phyloP scores from a whole-genome alignment of 2,329 filamentous ascomycete species.

The Dichotomopilus funicola region DNA sequence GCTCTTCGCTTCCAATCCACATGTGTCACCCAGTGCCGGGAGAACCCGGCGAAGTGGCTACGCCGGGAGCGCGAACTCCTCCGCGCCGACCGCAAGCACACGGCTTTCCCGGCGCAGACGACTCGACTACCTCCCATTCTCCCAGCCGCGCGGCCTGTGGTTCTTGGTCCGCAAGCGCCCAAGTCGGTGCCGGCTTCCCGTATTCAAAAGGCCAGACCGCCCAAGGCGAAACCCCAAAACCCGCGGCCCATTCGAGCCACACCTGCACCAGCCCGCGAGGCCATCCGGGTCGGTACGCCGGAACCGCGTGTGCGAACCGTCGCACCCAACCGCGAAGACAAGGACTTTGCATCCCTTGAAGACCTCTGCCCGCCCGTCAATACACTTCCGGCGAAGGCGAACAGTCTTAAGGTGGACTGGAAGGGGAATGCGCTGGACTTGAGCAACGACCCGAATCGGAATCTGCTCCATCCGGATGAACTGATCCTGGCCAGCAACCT shows the following conservation, averaged over 20 bases:
- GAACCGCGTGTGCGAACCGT: slow-evolving; percentile 46
- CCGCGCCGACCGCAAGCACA: slow-evolving; percentile 40
- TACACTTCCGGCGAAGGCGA: slow-evolving; percentile 59
- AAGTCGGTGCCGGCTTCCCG: slow-evolving; percentile 21
- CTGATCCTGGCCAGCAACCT: slow-evolving; percentile 68
- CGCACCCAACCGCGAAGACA: slow-evolving; percentile 70
- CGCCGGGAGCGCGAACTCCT: slow-evolving; percentile 45
- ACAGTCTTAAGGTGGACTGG: slow-evolving; percentile 79
- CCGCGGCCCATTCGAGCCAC: slow-evolving; percentile 32
- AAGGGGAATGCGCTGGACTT: slow-evolving; percentile 76
- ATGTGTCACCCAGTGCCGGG: slow-evolving; percentile 40
- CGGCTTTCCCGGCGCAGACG: slow-evolving; percentile 32
- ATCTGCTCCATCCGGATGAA: slow-evolving; percentile 73
- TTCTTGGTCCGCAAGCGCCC: slow-evolving; percentile 22
- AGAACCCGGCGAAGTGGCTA: slow-evolving; percentile 43
- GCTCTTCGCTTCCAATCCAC: slow-evolving; percentile 47
- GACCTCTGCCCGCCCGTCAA: slow-evolving; percentile 66
- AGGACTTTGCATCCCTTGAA: slow-evolving; percentile 65
- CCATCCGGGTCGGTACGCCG: slow-evolving; percentile 39
- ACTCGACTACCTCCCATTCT: slow-evolving; percentile 35
- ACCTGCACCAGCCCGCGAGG: slow-evolving; percentile 27
- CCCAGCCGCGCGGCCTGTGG: slow-evolving; percentile 33
- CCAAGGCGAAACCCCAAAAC: slow-evolving; percentile 13
- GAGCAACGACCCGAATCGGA: slow-evolving; percentile 59
- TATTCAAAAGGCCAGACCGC: slow-evolving; percentile 26